Conservation (phyloP, 2,329 filamentous ascomycete species). For the Onygena corvina region DNA sequence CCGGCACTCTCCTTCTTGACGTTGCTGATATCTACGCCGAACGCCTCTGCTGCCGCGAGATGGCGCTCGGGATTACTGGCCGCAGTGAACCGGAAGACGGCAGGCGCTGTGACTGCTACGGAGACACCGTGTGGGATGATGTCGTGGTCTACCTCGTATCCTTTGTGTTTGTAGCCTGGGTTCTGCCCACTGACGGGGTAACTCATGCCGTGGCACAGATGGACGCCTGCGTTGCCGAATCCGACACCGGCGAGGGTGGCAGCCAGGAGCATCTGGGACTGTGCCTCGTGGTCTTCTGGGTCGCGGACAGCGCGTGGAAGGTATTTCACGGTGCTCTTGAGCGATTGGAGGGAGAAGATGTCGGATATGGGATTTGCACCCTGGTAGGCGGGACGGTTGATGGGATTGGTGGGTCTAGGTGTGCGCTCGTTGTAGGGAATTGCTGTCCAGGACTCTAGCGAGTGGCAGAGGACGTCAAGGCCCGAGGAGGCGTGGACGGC, state of each 20-base stretch:
- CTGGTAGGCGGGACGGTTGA: constrained; percentile 86
- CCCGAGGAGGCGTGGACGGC: constrained; percentile 87
- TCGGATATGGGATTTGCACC: constrained; percentile 96
- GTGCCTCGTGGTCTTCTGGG: constrained; percentile 83
- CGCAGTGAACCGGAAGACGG: constrained; percentile 87
- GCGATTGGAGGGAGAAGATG: constrained; percentile 82
- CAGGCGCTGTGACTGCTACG: constrained; percentile 83
- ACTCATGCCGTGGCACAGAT: constrained; percentile 83
- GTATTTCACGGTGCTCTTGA: constrained; percentile 78
- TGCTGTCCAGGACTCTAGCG: constrained; percentile 92
- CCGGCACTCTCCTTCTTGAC: constrained; percentile 85
- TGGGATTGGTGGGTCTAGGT: constrained; percentile 76
- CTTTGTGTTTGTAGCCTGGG: constrained; percentile 72
- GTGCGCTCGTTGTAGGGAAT: constrained; percentile 83
- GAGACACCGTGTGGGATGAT: constrained; percentile 95
- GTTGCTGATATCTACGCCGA: constrained; percentile 77
- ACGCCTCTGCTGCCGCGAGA: constrained; percentile 74
- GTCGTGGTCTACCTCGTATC: constrained; percentile 63
- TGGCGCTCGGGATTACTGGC: constrained; percentile 88
- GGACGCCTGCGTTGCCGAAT: constrained; percentile 94
- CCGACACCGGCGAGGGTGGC: constrained; percentile 89
- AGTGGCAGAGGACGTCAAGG: constrained; percentile 88
- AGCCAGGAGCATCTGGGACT: constrained; percentile 89
- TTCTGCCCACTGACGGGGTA: constrained; percentile 97
- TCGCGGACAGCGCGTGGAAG: constrained; percentile 76